Evolutionary conservation across 768 basidiomycete species (phyloP).

Genomic region (Pulveroboletus sp.): DNA sequence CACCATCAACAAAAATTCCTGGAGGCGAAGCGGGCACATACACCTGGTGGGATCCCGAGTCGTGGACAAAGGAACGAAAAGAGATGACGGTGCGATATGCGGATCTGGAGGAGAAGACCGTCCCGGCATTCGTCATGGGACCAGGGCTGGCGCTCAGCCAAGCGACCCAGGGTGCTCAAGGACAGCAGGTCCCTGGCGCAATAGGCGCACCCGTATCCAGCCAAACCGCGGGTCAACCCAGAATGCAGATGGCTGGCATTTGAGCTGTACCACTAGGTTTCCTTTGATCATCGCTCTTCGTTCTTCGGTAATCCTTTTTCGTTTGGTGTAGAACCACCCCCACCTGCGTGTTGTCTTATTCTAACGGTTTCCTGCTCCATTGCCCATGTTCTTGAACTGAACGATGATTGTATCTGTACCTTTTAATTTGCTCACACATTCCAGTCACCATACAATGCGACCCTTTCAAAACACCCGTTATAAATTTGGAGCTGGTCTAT

Average conservation of each 20-base stretch:
- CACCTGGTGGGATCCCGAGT: conserved; percentile 86
- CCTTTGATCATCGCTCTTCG: conserved; percentile 9
- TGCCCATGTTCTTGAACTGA: conserved; percentile 30
- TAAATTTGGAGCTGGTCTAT: neutral
- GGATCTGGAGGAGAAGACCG: conserved; percentile 72
- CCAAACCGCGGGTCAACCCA: conserved; percentile 28
- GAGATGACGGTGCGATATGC: conserved; percentile 73
- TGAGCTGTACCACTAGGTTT: conserved; percentile 18
- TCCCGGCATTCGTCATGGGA: conserved; percentile 57
- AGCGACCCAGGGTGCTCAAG: conserved; percentile 28
- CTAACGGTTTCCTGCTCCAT: conserved; percentile 18
- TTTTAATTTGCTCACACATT: conserved; percentile 31
- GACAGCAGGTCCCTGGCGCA: conserved; percentile 37
- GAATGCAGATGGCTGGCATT: conserved; percentile 36
- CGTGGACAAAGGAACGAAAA: conserved; percentile 74
- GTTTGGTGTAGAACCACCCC: conserved; percentile 3
- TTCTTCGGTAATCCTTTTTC: conserved; percentile 12
- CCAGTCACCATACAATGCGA: conserved; percentile 19
- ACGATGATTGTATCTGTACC: conserved; percentile 39
- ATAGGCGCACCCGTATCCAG: conserved; percentile 28
- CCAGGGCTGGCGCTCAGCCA: conserved; percentile 45
- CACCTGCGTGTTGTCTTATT: conserved; percentile 13
- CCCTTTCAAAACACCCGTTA: conserved; percentile 8
- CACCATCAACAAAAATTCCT: conserved; percentile 71
- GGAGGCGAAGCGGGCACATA: conserved; percentile 87